These are phyloP conservation scores for Fusarium gaditjirri DNA, from an alignment of 2,329 filamentous ascomycete genomes.

Conservation along the genomic window DNA sequence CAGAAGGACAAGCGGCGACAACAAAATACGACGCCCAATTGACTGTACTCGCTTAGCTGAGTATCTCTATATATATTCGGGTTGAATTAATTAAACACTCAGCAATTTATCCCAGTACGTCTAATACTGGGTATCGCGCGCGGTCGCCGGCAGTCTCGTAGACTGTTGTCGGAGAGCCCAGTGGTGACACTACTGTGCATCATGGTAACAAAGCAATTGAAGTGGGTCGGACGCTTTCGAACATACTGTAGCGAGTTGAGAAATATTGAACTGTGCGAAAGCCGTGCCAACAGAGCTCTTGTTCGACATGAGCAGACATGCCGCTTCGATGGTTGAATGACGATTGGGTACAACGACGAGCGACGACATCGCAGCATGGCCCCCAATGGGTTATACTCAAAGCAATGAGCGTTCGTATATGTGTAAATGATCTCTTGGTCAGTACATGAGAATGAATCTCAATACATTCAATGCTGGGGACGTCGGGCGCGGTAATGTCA, in stretches of 20 bases:
- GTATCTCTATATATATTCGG: no score
- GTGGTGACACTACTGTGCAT: neutral
- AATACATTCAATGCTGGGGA: neutral
- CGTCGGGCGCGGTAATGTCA: neutral
- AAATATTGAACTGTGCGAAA: rapidly evolving
- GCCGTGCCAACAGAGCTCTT: neutral
- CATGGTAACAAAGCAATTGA: neutral
- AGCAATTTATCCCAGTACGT: rapidly evolving
- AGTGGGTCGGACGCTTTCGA: rapidly evolving
- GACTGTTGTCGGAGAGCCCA: neutral
- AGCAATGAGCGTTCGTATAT: rapidly evolving
- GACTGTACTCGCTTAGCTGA: rapidly evolving
- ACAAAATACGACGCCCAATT: neutral
- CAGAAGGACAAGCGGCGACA: neutral
- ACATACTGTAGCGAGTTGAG: rapidly evolving
- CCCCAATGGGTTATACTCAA: rapidly evolving
- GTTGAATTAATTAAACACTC: rapidly evolving
- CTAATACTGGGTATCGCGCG: rapidly evolving
- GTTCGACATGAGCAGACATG: neutral
- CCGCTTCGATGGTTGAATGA: neutral
- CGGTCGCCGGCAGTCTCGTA: neutral
- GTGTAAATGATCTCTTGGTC: rapidly evolving
- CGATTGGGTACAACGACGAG: neutral
- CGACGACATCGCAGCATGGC: neutral
- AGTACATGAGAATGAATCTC: rapidly evolving